phyloP scores from a whole-genome alignment of 192 early-diverging fungal species.

The Coemansia nantahalensis region DNA sequence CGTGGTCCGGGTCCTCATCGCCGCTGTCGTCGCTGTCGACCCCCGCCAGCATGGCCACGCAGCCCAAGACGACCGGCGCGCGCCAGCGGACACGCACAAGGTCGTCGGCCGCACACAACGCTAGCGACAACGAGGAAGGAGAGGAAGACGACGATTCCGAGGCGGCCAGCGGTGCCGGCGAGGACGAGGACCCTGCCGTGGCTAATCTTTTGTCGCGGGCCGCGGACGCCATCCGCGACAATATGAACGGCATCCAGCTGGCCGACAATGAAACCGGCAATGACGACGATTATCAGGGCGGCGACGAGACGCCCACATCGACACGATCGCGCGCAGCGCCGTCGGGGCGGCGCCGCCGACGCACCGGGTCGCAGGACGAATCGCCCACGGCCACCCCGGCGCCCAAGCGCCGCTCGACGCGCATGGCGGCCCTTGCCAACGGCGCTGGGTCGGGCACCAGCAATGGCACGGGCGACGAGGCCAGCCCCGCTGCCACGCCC shows the following conservation, averaged over 20 bases:
- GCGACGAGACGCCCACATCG: conserved; percentile 6
- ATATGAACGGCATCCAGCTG: conserved; percentile 1
- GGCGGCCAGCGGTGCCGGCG: neutral
- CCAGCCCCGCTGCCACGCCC: neutral
- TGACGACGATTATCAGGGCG: conserved; percentile 3
- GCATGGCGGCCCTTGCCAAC: no score
- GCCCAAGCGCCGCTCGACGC: neutral
- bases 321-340: conserved; percentile 14
- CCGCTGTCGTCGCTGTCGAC: conserved; percentile 43
- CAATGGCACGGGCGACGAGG: neutral
- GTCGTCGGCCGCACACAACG: neutral
- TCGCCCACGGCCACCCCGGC: conserved; percentile 1
- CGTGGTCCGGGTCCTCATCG: conserved; percentile 30
- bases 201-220: conserved; percentile 19
- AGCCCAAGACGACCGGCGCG: neutral
- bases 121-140: neutral
- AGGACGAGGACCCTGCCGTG: neutral
- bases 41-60: conserved; percentile 15
- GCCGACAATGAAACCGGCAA: conserved; percentile 2
- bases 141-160: neutral
- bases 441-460: neutral
- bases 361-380: conserved; percentile 6
- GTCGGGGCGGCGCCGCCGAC: conserved; percentile 6
- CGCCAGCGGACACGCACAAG: conserved; percentile 6
- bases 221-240: conserved; percentile 12